Base-by-base conservation (phyloP, 345 rosid species). In the Syzygium oleosum region DNA sequence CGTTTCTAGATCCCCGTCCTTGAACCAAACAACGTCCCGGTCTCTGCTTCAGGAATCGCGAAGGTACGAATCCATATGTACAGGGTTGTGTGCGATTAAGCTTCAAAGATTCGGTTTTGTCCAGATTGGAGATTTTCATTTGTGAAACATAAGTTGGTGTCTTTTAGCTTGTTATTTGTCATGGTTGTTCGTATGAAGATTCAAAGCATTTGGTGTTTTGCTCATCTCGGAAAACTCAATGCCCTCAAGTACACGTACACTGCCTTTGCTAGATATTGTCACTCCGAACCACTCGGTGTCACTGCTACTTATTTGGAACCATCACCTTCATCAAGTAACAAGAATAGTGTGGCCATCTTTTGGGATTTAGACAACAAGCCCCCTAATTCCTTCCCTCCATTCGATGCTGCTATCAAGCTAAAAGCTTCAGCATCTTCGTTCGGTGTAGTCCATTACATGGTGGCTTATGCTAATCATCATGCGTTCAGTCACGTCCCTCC, bases 361-460 rank as follows among this genome's bases (percentile, higher is more conserved):
- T 97, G 98, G 98, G 98, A 97, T 89, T 92, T 97, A 88, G 98
- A 96, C 88, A 95, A 94, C 89, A 96, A 94, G 90, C 95, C 95
- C 49, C 98, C 97, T 1, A 94, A 90, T 52, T 90, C 98, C 46
- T 84, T 91, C 88, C 94, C 96, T 53, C 97, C 97, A 0, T 93
- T 88, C 88, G 97, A 95, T 19, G 98, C 97, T 51, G 98, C 98
- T 56, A 77, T 92, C 12, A 95, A 92, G 93, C 96, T 97, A 41
- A 94, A 92, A 91, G 89, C 85, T 38, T 91, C 96, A 23, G 94
- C 93, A 34, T 92, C 94, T 29, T 93, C 95, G 5, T 95, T 96
- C 52, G 99, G 99, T 65, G 83, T 51, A 61, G 97, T 97, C 43
- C 90, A 80, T 51, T 92, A 90, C 52, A 93, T 92, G 95, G 94